Evolutionary conservation across 2,329 filamentous ascomycete genomes (phyloP).

Genomic region (Metarhizium sp.): DNA sequence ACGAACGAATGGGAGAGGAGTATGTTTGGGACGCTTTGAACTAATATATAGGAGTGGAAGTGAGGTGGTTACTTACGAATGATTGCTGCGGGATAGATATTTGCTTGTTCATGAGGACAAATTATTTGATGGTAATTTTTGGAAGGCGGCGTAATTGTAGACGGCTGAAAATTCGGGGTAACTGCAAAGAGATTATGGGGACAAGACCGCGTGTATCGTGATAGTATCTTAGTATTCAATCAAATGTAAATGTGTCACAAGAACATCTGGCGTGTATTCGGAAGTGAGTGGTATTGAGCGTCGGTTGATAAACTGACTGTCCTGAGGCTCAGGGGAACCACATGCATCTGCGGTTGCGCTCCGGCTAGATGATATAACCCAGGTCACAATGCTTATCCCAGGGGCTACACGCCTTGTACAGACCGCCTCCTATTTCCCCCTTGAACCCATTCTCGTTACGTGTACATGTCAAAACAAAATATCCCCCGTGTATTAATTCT

Average conservation of each 20-base stretch:
- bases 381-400: conserved; percentile 9
- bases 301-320: no score
- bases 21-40: conserved; percentile 20
- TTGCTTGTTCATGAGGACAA: conserved; percentile 19
- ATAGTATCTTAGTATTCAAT: conserved; percentile 7
- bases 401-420: conserved; percentile 6
- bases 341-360: no score
- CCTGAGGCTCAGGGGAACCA: no score
- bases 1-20: conserved; percentile 22
- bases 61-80: conserved; percentile 13
- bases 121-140: conserved; percentile 24
- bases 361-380: not conserved
- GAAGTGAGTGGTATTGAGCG: not conserved
- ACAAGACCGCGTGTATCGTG: conserved; percentile 13
- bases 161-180: conserved; percentile 20
- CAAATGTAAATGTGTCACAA: not conserved
- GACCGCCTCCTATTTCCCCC: no score
- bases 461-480: no score
- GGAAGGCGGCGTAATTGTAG: conserved; percentile 21
- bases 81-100: conserved; percentile 17
- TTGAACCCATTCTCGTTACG: no score
- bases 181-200: conserved; percentile 17
- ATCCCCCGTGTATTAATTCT: not conserved
- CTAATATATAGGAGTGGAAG: conserved; percentile 13
- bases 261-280: not conserved